phyloP scores from a whole-genome alignment of 2,329 filamentous ascomycete genomes.

The Aspergillus luchuensis region DNA sequence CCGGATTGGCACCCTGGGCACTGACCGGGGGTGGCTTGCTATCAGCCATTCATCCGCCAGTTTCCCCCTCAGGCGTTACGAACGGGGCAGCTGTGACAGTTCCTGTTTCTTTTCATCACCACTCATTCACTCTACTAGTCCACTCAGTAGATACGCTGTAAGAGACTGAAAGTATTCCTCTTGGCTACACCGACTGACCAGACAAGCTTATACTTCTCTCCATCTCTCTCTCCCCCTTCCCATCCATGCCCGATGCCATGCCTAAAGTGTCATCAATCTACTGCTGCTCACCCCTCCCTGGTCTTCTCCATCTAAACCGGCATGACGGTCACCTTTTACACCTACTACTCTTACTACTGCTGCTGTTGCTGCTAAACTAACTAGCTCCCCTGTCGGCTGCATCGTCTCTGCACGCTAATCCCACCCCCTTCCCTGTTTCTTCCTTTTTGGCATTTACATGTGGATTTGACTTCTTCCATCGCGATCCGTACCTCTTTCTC shows the following conservation, averaged over 20 bases:
- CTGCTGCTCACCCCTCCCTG: not conserved
- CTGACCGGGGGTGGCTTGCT: not conserved
- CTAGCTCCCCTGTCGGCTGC: not conserved
- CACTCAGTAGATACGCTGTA: too few relatives aligned
- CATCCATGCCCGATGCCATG: not conserved
- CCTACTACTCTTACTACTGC: constrained; percentile 18
- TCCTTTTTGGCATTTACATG: constrained; percentile 4
- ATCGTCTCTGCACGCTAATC: constrained; percentile 8
- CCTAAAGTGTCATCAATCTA: not conserved
- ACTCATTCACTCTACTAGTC: too few relatives aligned
- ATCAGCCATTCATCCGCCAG: not conserved
- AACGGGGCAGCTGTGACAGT: not conserved
- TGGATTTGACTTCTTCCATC: not conserved
- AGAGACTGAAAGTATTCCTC: too few relatives aligned
- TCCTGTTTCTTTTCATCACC: too few relatives aligned
- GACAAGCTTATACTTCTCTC: not conserved
- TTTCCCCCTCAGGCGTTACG: not conserved
- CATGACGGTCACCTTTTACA: not conserved
- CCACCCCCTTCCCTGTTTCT: not conserved
- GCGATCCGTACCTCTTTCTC: not conserved
- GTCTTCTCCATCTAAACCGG: not conserved
- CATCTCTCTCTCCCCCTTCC: not conserved
- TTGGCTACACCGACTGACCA: not conserved
- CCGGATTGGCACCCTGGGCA: not conserved
- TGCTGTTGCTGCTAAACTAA: constrained; percentile 19